Percentiles rank a stretch among this genome's conserved stretches.
Conservation (phyloP, 805 yeast genomes). For the Crinitomyces ghanaensis region DNA sequence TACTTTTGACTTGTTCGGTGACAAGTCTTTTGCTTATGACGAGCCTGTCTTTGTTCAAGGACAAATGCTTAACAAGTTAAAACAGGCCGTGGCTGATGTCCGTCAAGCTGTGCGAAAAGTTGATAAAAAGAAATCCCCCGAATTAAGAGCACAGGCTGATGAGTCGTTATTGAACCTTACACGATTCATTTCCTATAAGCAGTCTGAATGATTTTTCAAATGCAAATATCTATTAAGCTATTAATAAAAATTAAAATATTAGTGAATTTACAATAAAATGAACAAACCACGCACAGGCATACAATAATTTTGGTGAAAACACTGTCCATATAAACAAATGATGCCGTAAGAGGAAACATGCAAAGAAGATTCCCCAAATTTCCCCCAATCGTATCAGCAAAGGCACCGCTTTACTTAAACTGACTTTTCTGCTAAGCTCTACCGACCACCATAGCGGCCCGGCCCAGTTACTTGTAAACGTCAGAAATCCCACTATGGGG, state of each 20-base stretch:
- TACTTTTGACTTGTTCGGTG: constrained; percentile 72
- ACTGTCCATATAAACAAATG: constrained; percentile 97
- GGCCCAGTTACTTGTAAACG: constrained; percentile 75
- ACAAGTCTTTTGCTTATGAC: constrained; percentile 57
- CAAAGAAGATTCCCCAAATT: constrained; percentile 45
- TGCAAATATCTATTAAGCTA: too few species aligned
- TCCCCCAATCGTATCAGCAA: constrained; percentile 48
- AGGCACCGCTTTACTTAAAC: constrained; percentile 10
- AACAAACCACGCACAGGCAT: constrained; percentile 59
- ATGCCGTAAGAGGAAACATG: constrained; percentile 66
- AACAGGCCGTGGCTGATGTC: constrained; percentile 35
- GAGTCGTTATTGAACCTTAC: constrained; percentile 57
- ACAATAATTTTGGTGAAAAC: constrained; percentile 84
- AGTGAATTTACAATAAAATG: too few species aligned
- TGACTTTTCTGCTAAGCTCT: constrained; percentile 27
- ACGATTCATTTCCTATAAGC: constrained; percentile 71
- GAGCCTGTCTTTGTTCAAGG: constrained; percentile 49
- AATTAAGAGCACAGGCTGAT: constrained; percentile 50
- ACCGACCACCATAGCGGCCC: constrained; percentile 77
- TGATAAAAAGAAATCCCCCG: constrained; percentile 50
- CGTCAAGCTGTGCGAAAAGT: constrained; percentile 46
- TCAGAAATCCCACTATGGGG: constrained; percentile 59
- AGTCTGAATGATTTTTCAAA: too few species aligned
- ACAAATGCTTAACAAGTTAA: constrained; percentile 34
- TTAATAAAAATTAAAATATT: too few species aligned